phyloP scores from a whole-genome alignment of 352 stramenopile genomes.

The Pythium rishiriense region DNA sequence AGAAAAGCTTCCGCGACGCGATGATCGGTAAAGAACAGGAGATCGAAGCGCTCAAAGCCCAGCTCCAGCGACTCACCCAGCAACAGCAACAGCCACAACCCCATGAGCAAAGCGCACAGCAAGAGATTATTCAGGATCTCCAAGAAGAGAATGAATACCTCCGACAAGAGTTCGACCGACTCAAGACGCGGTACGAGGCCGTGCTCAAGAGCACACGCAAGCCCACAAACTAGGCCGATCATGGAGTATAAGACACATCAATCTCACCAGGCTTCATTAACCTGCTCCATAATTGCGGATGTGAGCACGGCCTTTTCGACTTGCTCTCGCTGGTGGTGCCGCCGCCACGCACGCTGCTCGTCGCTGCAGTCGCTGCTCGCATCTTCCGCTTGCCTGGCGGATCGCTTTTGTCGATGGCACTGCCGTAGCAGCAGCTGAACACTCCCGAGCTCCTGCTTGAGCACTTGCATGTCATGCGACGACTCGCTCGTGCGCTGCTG shows the following conservation, averaged over 20 bases:
- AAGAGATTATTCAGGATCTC: conserved; percentile 54
- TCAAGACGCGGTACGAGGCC: conserved; percentile 64
- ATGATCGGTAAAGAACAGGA: conserved; percentile 64
- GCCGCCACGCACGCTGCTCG: conserved; percentile 8
- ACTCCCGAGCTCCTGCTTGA: conserved; percentile 49
- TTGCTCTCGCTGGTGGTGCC: conserved; percentile 15
- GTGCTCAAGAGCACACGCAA: conserved; percentile 23
- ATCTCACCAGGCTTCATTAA: conserved; percentile 18
- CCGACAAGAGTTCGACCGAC: conserved; percentile 62
- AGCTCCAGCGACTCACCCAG: conserved; percentile 25
- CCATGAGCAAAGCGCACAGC: not conserved
- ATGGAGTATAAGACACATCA: not conserved
- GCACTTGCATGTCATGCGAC: conserved; percentile 45
- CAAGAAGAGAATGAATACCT: conserved; percentile 72
- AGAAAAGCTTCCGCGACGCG: conserved; percentile 49
- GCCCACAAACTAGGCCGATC: not conserved
- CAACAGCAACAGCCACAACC: not conserved
- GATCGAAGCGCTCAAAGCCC: conserved; percentile 48
- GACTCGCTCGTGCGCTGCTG: conserved; percentile 48
- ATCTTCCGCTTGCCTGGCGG: not conserved
- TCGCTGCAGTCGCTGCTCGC: conserved; percentile 1
- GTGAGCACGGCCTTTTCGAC: conserved; percentile 40
- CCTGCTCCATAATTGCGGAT: conserved; percentile 49
- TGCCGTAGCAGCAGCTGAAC: conserved; percentile 48
- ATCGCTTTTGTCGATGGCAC: conserved; percentile 26